Evolutionary conservation across 108 stramenopile species (phyloP).

Genomic region (Skeletonema marinoi): DNA sequence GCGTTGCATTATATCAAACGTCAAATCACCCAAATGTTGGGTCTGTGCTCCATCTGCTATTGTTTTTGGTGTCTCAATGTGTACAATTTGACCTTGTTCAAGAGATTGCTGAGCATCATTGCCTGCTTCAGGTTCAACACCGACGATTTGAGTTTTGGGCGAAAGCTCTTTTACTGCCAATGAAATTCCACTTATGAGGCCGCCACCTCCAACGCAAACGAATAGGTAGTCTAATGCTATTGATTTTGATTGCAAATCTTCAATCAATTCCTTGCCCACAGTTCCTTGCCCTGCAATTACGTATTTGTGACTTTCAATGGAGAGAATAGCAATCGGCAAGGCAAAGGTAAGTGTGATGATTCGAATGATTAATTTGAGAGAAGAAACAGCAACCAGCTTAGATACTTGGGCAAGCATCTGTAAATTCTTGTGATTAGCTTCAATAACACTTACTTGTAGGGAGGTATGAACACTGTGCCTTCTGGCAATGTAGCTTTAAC

Average conservation of each 20-base stretch:
- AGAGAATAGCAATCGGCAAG: no score
- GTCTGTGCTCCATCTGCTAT: constrained; percentile 73
- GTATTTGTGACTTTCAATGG: constrained; percentile 22
- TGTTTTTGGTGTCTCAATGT: constrained; percentile 51
- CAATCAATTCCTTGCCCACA: constrained; percentile 34
- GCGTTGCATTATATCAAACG: constrained; percentile 56
- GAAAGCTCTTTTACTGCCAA: constrained; percentile 45
- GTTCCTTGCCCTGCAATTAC: constrained; percentile 54
- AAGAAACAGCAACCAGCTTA: no score
- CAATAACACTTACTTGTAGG: constrained; percentile 18
- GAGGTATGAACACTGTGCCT: constrained; percentile 40
- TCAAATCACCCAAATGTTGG: constrained; percentile 57
- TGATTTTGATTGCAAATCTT: constrained; percentile 36
- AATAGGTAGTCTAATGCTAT: constrained; percentile 56
- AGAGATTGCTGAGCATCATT: constrained; percentile 61
- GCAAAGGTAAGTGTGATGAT: no score
- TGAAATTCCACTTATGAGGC: constrained; percentile 56
- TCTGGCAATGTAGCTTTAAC: constrained; percentile 25
- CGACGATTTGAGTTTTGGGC: constrained; percentile 56
- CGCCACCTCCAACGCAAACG: constrained; percentile 72
- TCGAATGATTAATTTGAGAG: no score
- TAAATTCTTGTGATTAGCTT: no score
- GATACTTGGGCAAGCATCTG: no score
- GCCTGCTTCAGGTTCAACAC: constrained; percentile 57
- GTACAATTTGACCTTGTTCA: constrained; percentile 30